These are phyloP conservation scores for Hanseniaspora pseudoguilliermondii DNA, from an alignment of 805 yeast genomes.

Conservation along the genomic window DNA sequence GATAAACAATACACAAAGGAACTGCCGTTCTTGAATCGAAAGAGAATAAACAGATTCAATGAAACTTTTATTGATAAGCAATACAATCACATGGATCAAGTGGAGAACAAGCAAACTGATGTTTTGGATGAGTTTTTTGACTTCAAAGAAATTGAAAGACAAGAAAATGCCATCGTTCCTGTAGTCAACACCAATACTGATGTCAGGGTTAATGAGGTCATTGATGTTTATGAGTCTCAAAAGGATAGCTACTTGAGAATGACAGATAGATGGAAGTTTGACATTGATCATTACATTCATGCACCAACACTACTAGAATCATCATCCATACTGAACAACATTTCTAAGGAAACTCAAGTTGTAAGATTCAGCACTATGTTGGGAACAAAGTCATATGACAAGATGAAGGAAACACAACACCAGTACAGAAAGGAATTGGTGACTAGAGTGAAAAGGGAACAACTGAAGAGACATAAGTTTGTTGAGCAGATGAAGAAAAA, in stretches of 20 bases:
- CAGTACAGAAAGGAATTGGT: conserved; percentile 51
- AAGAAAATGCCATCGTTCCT: conserved; percentile 17
- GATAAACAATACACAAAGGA: conserved; percentile 26
- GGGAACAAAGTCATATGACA: conserved; percentile 72
- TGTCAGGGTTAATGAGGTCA: conserved; percentile 16
- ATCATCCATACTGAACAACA: conserved; percentile 72
- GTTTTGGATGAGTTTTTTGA: conserved; percentile 33
- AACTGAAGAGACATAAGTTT: conserved; percentile 21
- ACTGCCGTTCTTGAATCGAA: conserved; percentile 48
- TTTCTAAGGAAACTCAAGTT: conserved; percentile 74
- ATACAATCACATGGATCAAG: conserved; percentile 31
- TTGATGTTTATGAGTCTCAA: conserved; percentile 37
- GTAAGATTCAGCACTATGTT: conserved; percentile 88
- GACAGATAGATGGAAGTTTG: conserved; percentile 56
- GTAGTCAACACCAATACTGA: conserved; percentile 18
- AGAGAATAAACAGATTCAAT: conserved; percentile 62
- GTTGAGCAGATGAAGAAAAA: conserved; percentile 14
- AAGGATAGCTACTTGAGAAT: conserved; percentile 36
- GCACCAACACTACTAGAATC: conserved; percentile 52
- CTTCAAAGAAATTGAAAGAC: conserved; percentile 22
- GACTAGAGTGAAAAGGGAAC: conserved; percentile 27
- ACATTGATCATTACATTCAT: conserved; percentile 38
- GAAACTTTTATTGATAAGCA: conserved; percentile 64
- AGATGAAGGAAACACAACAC: conserved; percentile 54
- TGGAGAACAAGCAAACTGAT: conserved; percentile 23